Percentiles rank a stretch among this genome's conserved stretches.
Conservation (phyloP, 148 eudicot species). For the Silene conica region DNA sequence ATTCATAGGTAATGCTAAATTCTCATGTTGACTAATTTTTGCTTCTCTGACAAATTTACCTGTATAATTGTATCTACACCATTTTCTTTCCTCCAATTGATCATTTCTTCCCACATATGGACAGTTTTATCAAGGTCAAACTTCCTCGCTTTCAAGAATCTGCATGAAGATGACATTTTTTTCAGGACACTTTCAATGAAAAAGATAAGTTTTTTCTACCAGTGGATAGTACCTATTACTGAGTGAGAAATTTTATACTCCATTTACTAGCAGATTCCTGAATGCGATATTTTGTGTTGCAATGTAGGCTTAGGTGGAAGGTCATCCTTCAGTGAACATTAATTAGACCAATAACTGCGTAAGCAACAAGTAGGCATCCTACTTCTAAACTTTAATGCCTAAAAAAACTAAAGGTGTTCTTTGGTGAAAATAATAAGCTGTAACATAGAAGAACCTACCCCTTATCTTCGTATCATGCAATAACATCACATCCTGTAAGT, state of each 20-base stretch:
- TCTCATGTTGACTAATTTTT: neutral
- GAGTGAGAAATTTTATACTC: neutral
- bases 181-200: neutral
- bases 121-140: slow-evolving; percentile 61
- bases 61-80: slow-evolving; percentile 74
- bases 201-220: neutral
- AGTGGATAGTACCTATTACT: neutral
- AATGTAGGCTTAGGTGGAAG: neutral
- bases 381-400: neutral
- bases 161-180: slow-evolving; percentile 33
- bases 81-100: slow-evolving; percentile 88
- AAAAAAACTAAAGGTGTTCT: too few relatives aligned
- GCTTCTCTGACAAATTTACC: slow-evolving; percentile 36
- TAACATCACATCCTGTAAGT: neutral
- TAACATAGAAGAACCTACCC: neutral
- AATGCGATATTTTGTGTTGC: neutral
- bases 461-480: neutral
- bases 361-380: neutral
- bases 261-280: neutral
- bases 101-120: slow-evolving; percentile 98
- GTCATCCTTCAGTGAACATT: neutral
- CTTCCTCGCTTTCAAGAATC: slow-evolving; percentile 96
- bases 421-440: neutral
- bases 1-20: neutral
- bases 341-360: neutral